Conservation (phyloP, 2,329 filamentous ascomycete species). For the Cytospora piceicola region DNA sequence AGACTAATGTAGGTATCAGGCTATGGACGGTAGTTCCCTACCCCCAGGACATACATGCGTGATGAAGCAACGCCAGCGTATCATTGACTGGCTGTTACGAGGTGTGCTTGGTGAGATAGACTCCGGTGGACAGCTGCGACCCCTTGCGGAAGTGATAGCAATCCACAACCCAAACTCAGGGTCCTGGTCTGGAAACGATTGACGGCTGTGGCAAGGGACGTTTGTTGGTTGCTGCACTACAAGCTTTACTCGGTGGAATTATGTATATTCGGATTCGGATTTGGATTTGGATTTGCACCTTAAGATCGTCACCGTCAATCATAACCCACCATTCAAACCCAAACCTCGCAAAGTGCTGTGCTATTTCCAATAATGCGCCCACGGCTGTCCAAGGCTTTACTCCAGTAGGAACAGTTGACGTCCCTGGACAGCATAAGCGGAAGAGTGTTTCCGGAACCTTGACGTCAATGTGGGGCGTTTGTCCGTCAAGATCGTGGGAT, state of each 20-base stretch:
- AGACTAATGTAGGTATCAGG: too few species aligned
- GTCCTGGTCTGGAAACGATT: not conserved
- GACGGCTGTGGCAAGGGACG: conserved; percentile 1
- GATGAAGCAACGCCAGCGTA: not conserved
- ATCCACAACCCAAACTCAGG: not conserved
- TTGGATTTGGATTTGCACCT: not conserved
- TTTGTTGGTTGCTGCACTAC: not conserved
- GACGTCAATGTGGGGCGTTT: not conserved
- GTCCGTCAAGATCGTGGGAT: not conserved
- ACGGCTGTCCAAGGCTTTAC: not conserved
- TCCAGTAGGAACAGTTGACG: not conserved
- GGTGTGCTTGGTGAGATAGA: not conserved
- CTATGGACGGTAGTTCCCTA: too few species aligned
- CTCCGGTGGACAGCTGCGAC: not conserved
- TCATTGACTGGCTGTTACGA: not conserved
- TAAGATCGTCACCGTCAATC: not conserved
- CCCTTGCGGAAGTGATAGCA: not conserved
- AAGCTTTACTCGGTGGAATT: not conserved
- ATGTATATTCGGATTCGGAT: too few species aligned
- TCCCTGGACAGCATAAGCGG: not conserved
- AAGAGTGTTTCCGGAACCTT: not conserved
- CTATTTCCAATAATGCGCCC: not conserved
- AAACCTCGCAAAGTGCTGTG: not conserved
- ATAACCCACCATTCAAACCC: not conserved
- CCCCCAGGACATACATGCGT: too few species aligned